phyloP scores from a whole-genome alignment of 768 basidiomycete genomes.

The Mycena albidolilacea region DNA sequence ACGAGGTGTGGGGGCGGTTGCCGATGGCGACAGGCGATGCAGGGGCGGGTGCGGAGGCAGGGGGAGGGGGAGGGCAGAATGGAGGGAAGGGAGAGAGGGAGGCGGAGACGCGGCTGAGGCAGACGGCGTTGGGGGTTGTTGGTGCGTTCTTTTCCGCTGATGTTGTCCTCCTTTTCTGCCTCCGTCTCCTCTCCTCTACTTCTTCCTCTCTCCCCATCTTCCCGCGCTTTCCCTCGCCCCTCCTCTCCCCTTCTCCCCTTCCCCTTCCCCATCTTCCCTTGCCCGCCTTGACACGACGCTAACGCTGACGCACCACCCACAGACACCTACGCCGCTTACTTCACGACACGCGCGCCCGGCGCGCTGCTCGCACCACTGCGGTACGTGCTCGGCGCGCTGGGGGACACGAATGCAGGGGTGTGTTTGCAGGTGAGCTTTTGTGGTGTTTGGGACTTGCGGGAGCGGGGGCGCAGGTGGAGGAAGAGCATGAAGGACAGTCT shows the following conservation, averaged over 20 bases:
- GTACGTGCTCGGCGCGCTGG: conserved; percentile 36
- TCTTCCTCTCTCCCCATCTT: neutral
- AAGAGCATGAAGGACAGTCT: no score
- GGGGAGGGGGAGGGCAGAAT: conserved; percentile 38
- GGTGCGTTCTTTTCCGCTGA: conserved; percentile 59
- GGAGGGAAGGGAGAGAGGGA: neutral
- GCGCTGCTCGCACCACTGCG: conserved; percentile 26
- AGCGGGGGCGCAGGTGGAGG: no score
- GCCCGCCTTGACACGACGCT: neutral
- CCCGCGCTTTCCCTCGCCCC: neutral
- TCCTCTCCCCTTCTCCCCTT: neutral
- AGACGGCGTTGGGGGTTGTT: conserved; percentile 81
- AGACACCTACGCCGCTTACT: conserved; percentile 37
- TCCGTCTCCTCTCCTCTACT: neutral
- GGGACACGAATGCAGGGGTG: conserved; percentile 23
- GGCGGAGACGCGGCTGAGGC: conserved; percentile 65
- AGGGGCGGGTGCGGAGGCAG: no score
- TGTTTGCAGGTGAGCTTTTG: conserved; percentile 56
- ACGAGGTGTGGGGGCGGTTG: conserved; percentile 76
- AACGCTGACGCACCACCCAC: neutral
- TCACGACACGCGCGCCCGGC: conserved; percentile 29
- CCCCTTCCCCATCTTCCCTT: no score
- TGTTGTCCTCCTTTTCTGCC: no score
- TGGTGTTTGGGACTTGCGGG: no score
- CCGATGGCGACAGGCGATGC: conserved; percentile 65